Evolutionary conservation across 2,329 filamentous ascomycete genomes (phyloP), one percentile per base, ranked within the genome.

Genomic region (Cytospora schulzeri): DNA sequence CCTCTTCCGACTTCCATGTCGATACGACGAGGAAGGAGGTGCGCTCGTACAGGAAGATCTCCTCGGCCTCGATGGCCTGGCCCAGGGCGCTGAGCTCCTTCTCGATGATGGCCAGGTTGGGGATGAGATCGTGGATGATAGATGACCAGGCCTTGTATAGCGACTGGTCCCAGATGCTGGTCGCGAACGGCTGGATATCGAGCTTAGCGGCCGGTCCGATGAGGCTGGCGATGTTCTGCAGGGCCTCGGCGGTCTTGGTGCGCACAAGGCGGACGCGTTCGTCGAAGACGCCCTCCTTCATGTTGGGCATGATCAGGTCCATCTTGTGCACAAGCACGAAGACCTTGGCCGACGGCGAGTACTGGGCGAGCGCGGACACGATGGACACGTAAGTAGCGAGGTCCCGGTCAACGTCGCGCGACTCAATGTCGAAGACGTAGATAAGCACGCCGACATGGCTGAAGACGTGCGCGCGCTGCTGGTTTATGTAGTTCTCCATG

Each of bases 321-420:
- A 99, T 97, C 79, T 99, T 99, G 88, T 99, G 95, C 70, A 99
- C 91, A 53, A 99, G 87, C 67, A 95, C 91, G 79, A 98, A 99
- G 72, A 99, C 89, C 75, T 91, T 91, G 68, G 94, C 92, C 3
- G 82, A 80, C 35, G 86, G 82, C 56, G 91, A 96, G 82, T 88
- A 96, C 78, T 98, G 93, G 62, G 89, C 85, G 48, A 99, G 84
- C 0, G 95, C 95, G 57, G 89, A 87, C 70, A 98, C 92, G 75
- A 98, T 95, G 69, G 91, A 90, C 60, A 90, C 88, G 81, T 98
- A 99, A 65, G 93, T 97, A 64, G 94, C 88, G 60, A 98, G 87
- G 76, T 99, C 95, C 71, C 92, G 90, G 68, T 95, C 91, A 71
- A 97, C 92, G 76, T 98, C 95, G 74, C 93, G 90, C 22, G 92